Base-by-base conservation (phyloP, 179 eudicot genomes). In the Gypsophila paniculata region DNA sequence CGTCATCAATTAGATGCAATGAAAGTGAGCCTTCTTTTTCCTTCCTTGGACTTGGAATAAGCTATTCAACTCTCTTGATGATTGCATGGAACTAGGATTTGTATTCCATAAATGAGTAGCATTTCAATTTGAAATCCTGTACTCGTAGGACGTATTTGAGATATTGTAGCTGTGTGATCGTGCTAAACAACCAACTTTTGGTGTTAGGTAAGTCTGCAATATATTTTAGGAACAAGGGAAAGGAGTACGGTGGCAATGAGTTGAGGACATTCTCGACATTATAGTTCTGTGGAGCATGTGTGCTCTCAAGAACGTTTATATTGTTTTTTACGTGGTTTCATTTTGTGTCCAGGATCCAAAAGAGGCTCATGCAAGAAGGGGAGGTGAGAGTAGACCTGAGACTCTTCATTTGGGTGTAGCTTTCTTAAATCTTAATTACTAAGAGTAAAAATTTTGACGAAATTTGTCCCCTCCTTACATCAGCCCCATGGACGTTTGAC, bases 311-410 rank as follows among this genome's bases (percentile, higher is more conserved):
- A 17, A 17, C 15, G 5, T 44, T 65, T 38, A 68, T 5, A 26
- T 54, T 64, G 18, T 26, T 6, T 52, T 75, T 79, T 70, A 63
- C 34, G 42, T 13, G 32, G 36, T 65, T 36, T 70, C 42, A 57
- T 78, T 71, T 54, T 58, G 25, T 36, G 8, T 54, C 69, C 75
- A 95, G 99, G 89, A 92, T 86, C 96, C 99, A 66, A 70, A 84
- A 80, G 98, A 92, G 79, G 99, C 99, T 79, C 99, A 92, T 81
- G 98, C 99, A 42, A 95, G 99, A 88, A 92, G 99, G 81, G 99
- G 99, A 78, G 93, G 99, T 95, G 75, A 83, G 86, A 29, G n/a
- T n/a, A n/a, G n/a, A n/a, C n/a, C n/a, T n/a, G n/a, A n/a, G n/a
- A n/a, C n/a, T n/a, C 67, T 77, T 57, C 58, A 13, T 72, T 58